Evolutionary conservation across 768 basidiomycete species (phyloP).

Genomic region (Chalciporus sphaerocephalus): DNA sequence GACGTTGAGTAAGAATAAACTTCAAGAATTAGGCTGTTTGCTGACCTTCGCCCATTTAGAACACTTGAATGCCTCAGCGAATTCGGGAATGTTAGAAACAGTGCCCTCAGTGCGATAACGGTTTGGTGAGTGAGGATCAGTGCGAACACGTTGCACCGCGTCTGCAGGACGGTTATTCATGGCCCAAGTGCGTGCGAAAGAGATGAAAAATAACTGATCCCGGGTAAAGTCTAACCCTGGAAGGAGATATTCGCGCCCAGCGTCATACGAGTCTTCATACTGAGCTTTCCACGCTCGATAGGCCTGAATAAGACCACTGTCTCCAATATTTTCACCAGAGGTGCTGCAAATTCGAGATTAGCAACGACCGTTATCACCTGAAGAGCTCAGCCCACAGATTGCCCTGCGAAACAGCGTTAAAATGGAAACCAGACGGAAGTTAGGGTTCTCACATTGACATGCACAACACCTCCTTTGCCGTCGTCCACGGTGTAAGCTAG

Average conservation of each 20-base stretch:
- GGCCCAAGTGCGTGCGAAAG: constrained; percentile 87
- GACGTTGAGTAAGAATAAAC: neutral
- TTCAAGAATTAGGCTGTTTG: constrained; percentile 2
- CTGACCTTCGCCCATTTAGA: constrained; percentile 67
- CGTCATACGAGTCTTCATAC: constrained; percentile 51
- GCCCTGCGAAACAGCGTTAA: constrained; percentile 42
- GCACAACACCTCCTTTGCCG: constrained; percentile 75
- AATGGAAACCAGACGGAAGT: neutral
- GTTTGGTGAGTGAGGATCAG: constrained; percentile 85
- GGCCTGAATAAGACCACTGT: constrained; percentile 78
- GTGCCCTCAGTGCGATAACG: constrained; percentile 83
- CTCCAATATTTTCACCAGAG: constrained; percentile 89
- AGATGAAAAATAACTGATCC: constrained; percentile 95
- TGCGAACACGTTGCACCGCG: constrained; percentile 75
- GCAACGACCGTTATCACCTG: neutral
- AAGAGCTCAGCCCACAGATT: constrained; percentile 53
- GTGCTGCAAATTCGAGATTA: constrained; percentile 48
- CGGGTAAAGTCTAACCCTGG: constrained; percentile 78
- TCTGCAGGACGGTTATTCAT: constrained; percentile 74
- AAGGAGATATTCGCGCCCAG: constrained; percentile 65
- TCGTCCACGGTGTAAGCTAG: constrained; percentile 80
- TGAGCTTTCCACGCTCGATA: constrained; percentile 90
- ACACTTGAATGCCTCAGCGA: constrained; percentile 84
- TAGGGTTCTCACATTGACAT: constrained; percentile 68
- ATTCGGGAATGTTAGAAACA: constrained; percentile 80